Percentiles rank a stretch among this genome's conserved stretches.
phyloP scores from a whole-genome alignment of 768 basidiomycete genomes.

The Leccinum pellstonianum region DNA sequence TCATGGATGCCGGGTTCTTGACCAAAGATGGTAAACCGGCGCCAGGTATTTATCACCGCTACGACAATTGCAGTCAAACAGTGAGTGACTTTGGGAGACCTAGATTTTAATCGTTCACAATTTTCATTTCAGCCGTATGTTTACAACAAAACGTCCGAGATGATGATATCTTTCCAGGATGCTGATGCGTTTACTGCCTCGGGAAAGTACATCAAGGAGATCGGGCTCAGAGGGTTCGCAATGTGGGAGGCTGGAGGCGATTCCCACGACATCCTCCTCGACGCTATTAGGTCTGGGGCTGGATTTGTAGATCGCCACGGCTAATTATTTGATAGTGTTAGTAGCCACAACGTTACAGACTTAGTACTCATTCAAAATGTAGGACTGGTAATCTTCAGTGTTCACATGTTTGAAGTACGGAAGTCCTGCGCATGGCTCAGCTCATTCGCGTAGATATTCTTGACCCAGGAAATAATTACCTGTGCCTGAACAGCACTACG shows the following conservation, averaged over 20 bases:
- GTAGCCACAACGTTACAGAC: background rate
- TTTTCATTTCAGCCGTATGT: slow-evolving; percentile 53
- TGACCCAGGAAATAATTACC: background rate
- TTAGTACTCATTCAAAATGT: background rate
- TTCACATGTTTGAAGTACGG: too few relatives aligned
- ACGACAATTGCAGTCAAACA: slow-evolving; percentile 69
- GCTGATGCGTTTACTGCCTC: slow-evolving; percentile 57
- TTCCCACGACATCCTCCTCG: slow-evolving; percentile 55
- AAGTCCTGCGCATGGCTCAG: background rate
- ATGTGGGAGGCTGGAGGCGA: slow-evolving; percentile 76
- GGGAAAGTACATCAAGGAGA: slow-evolving; percentile 54
- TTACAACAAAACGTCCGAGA: slow-evolving; percentile 53
- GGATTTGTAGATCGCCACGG: background rate
- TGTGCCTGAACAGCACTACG: slow-evolving; percentile 25
- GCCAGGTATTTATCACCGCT: slow-evolving; percentile 51
- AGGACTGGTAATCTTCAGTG: background rate
- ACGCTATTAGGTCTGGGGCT: slow-evolving; percentile 43
- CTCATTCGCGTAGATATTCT: slow-evolving; percentile 51
- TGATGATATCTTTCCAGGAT: slow-evolving; percentile 69
- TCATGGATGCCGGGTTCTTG: slow-evolving; percentile 57
- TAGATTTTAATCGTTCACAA: background rate
- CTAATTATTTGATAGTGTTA: background rate
- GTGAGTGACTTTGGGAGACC: slow-evolving; percentile 38
- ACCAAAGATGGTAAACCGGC: slow-evolving; percentile 30
- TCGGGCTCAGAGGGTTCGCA: slow-evolving; percentile 61